These are phyloP conservation scores for Arthrobotrys sinensis DNA, from an alignment of 2,329 filamentous ascomycete genomes.

Conservation along the genomic window DNA sequence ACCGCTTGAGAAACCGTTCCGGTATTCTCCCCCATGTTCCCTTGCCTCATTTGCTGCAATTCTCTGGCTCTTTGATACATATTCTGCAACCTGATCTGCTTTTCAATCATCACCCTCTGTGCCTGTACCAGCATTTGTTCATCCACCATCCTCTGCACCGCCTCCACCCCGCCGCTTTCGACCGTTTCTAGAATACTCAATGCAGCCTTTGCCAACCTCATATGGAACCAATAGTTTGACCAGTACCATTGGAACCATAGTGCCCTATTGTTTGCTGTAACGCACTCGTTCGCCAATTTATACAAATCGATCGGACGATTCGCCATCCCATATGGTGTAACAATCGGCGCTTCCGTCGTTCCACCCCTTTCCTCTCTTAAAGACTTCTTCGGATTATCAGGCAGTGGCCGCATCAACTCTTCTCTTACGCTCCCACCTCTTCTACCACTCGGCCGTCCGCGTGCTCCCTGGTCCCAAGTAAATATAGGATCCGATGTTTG, in stretches of 20 bases:
- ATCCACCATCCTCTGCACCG: not conserved
- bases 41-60: no score
- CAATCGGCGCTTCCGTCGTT: not conserved
- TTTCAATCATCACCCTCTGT: not conserved
- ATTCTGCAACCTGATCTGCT: not conserved
- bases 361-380: not conserved
- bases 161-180: not conserved
- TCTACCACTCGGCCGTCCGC: not conserved
- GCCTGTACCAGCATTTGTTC: not conserved
- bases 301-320: conserved; percentile 16
- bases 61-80: no score
- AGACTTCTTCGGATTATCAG: no score
- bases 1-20: no score
- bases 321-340: conserved; percentile 10
- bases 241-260: conserved; percentile 14
- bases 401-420: not conserved
- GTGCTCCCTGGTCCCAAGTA: not conserved
- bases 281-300: not conserved
- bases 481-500: not conserved
- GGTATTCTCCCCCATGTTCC: no score
- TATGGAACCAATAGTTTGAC: not conserved
- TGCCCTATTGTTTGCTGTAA: not conserved
- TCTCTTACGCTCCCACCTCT: not conserved
- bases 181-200: not conserved
- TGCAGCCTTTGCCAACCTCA: not conserved